These are phyloP conservation scores for Kwoniella bestiolae DNA, from an alignment of 768 basidiomycete genomes.

Conservation along the genomic window DNA sequence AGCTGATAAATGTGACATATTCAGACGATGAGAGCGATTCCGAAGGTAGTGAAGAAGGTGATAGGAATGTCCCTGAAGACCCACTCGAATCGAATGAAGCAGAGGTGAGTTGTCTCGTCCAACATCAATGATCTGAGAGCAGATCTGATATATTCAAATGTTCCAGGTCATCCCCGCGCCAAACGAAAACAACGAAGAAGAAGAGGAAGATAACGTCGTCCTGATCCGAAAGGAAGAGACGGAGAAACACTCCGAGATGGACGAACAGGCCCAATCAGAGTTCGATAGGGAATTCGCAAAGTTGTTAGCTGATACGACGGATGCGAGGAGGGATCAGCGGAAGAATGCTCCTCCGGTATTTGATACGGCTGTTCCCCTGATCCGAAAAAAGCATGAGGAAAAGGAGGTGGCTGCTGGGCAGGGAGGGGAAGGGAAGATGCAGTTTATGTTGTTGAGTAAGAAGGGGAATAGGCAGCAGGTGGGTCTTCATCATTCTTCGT, in stretches of 20 bases:
- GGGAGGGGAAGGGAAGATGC: constrained; percentile 68
- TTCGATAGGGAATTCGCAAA: constrained; percentile 95
- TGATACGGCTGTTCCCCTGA: constrained; percentile 78
- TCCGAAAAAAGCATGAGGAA: constrained; percentile 57
- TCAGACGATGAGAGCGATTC: constrained; percentile 35
- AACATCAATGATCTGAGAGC: too few relatives aligned
- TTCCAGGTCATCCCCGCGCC: constrained; percentile 4
- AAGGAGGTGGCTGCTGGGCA: constrained; percentile 54
- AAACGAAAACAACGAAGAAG: constrained; percentile 71
- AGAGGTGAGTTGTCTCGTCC: constrained; percentile 22
- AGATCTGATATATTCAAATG: too few relatives aligned
- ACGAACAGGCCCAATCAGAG: constrained; percentile 87
- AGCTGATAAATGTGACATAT: not conserved
- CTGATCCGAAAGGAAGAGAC: constrained; percentile 60
- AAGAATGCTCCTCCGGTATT: constrained; percentile 83
- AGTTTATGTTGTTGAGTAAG: constrained; percentile 90
- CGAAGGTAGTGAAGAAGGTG: constrained; percentile 61
- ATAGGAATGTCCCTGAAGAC: constrained; percentile 54
- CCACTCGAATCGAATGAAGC: constrained; percentile 6
- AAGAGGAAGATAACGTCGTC: constrained; percentile 78
- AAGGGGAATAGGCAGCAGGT: constrained; percentile 92
- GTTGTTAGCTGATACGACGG: constrained; percentile 87
- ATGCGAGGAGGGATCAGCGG: constrained; percentile 78
- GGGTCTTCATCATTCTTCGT: too few relatives aligned
- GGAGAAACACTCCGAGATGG: constrained; percentile 77